phyloP scores from a whole-genome alignment of 2,329 filamentous ascomycete genomes.

The Neonectria punicea region DNA sequence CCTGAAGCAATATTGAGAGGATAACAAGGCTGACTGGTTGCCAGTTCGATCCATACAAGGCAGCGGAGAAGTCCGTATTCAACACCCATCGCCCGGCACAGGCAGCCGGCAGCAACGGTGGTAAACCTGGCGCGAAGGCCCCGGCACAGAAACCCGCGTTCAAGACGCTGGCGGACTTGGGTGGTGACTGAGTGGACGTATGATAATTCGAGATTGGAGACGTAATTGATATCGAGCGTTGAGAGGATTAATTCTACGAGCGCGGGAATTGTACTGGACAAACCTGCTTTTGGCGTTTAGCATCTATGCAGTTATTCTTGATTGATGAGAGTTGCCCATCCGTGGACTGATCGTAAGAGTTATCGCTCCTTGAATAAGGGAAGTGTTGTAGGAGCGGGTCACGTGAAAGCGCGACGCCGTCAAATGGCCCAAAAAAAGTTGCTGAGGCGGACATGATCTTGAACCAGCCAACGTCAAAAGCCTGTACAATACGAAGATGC shows the following conservation, averaged over 20 bases:
- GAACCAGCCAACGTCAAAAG: conserved; percentile 20
- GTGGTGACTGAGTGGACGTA: conserved; percentile 39
- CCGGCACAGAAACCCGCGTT: conserved; percentile 53
- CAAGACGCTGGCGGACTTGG: conserved; percentile 66
- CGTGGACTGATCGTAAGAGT: not conserved
- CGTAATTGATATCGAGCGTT: conserved; percentile 19
- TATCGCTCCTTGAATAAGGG: not conserved
- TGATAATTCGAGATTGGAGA: conserved; percentile 11
- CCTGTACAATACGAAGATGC: conserved; percentile 45
- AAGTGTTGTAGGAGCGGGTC: conserved; percentile 23
- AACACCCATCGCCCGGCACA: conserved; percentile 59
- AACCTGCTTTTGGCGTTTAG: not conserved
- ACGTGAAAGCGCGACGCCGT: conserved; percentile 43
- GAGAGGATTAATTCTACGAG: not conserved
- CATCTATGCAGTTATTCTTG: not conserved
- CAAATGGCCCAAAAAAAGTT: conserved; percentile 40
- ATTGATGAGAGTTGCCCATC: too few species aligned
- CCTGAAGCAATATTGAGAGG: conserved; percentile 17
- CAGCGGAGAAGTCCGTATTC: conserved; percentile 68
- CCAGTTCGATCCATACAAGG: conserved; percentile 70
- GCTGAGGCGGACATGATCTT: conserved; percentile 21
- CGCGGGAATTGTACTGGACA: not conserved
- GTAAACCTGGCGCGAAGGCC: conserved; percentile 36
- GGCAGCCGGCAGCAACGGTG: conserved; percentile 37
- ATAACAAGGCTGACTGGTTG: conserved; percentile 37